Evolutionary conservation across 306 rosid genomes (phyloP).

Genomic region (Delonix regia): DNA sequence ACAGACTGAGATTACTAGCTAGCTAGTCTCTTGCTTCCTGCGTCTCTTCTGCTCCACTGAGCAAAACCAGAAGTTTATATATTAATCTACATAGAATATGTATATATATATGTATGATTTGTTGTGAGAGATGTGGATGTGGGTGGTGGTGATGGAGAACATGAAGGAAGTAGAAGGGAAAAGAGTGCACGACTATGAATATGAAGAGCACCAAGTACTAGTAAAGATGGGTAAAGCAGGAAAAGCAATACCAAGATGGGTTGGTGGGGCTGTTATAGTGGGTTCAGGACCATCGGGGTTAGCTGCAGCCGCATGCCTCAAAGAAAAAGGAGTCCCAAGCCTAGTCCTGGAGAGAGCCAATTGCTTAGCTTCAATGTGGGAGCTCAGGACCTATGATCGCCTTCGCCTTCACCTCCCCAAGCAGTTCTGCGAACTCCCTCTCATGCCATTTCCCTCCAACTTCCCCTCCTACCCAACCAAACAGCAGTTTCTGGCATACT

Average conservation of each 20-base stretch:
- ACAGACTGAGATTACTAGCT: no score
- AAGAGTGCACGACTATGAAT: conserved; percentile 53
- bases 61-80: not conserved
- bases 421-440: conserved; percentile 72
- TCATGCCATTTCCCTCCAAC: conserved; percentile 64
- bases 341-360: conserved; percentile 60
- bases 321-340: conserved; percentile 59
- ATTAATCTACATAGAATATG: no score
- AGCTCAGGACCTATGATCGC: conserved; percentile 76
- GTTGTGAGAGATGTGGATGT: not conserved
- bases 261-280: conserved; percentile 64
- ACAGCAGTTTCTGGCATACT: conserved; percentile 63
- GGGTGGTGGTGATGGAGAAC: conserved; percentile 43
- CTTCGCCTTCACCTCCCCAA: conserved; percentile 86
- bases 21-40: not conserved
- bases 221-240: not conserved
- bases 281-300: conserved; percentile 90
- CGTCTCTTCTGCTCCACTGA: not conserved
- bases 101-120: not conserved
- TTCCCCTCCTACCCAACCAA: conserved; percentile 81
- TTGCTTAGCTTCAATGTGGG: conserved; percentile 82
- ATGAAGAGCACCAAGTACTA: not conserved
- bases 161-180: conserved; percentile 67
- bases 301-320: conserved; percentile 82
- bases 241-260: conserved; percentile 6